Conservation (phyloP, 768 basidiomycete genomes). For the Podaxis sp. region DNA sequence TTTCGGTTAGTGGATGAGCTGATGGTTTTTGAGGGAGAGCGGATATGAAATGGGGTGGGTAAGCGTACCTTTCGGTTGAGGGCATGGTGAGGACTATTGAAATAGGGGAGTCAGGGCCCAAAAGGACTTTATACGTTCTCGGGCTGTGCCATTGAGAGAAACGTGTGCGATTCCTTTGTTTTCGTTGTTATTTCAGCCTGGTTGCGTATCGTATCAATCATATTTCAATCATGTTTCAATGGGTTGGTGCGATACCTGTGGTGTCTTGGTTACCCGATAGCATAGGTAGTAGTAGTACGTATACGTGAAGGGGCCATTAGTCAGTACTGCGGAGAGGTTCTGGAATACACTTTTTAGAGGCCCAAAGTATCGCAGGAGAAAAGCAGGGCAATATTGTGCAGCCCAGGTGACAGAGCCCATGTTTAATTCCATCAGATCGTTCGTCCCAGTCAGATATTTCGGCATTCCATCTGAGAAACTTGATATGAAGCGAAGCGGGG, state of each 20-base stretch:
- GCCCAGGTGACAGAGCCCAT: neutral
- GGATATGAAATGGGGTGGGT: neutral
- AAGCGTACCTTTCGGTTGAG: neutral
- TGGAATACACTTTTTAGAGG: no score
- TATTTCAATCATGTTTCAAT: no score
- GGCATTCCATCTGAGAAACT: neutral
- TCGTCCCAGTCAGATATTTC: neutral
- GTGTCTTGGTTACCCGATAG: no score
- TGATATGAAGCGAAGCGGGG: neutral
- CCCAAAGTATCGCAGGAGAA: no score
- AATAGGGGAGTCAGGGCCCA: neutral
- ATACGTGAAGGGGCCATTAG: no score
- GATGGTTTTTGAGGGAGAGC: neutral
- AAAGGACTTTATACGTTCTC: neutral
- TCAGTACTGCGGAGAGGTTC: no score
- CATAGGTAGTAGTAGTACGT: no score
- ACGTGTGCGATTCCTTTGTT: no score
- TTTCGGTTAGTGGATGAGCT: neutral
- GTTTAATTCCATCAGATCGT: neutral
- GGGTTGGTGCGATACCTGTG: no score
- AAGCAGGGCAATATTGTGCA: no score
- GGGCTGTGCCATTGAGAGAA: neutral
- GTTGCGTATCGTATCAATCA: no score
- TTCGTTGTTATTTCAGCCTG: no score
- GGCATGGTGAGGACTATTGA: neutral